Conservation (phyloP, 73 alveolate species). For the Paramecium biaurelia region DNA sequence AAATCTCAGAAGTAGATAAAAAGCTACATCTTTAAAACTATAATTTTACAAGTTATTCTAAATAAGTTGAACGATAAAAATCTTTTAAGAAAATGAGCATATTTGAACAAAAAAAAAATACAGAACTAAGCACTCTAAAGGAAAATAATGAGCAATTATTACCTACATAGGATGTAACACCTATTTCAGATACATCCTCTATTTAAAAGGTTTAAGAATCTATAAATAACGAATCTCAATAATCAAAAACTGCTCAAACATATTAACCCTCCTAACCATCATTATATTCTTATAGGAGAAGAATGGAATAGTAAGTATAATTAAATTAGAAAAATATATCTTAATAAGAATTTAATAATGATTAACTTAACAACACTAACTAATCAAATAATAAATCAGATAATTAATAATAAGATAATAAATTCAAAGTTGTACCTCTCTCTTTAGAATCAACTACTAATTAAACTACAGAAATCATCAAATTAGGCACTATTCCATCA, state of each 20-base stretch:
- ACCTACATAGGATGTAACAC: not conserved
- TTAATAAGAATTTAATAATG: not conserved
- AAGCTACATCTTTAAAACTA: not conserved
- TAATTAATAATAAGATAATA: not conserved
- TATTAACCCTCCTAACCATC: not conserved
- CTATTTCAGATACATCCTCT: not conserved
- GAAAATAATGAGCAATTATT: not conserved
- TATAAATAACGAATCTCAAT: not conserved
- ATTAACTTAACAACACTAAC: not conserved
- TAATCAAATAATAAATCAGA: not conserved
- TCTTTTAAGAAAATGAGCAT: constrained; percentile 21
- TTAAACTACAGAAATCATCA: not conserved
- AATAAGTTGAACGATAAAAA: not conserved
- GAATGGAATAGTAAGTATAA: not conserved
- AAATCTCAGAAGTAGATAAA: constrained; percentile 8
- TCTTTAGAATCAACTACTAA: not conserved
- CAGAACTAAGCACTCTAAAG: not conserved
- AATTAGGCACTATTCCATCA: not conserved
- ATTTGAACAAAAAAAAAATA: constrained; percentile 17
- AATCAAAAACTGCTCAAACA: not conserved
- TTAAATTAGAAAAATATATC: not conserved
- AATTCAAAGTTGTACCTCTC: not conserved
- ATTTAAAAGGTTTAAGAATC: not conserved
- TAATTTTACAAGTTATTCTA: not conserved
- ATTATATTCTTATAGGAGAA: not conserved